Evolutionary conservation across 176 grass and related monocot species (phyloP).

Genomic region (Ensete ventricosum): DNA sequence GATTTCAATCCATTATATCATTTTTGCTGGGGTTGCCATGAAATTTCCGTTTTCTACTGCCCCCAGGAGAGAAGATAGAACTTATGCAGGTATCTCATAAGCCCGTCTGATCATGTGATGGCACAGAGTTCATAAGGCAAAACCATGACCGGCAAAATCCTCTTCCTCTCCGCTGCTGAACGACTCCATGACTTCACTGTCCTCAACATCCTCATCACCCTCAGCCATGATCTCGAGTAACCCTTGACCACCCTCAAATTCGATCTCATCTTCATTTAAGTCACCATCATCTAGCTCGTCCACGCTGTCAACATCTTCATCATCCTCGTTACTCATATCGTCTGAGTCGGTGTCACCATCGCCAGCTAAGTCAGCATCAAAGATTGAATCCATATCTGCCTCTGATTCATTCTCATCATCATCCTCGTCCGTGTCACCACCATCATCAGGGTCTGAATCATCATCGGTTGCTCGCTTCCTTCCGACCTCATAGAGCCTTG

Average conservation of each 20-base stretch:
- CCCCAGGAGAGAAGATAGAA: background rate
- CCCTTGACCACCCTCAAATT: slow-evolving; percentile 39
- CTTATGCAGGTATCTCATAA: background rate
- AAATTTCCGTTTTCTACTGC: background rate
- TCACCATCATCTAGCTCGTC: slow-evolving; percentile 57
- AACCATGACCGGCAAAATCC: slow-evolving; percentile 25
- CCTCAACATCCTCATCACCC: slow-evolving; percentile 36
- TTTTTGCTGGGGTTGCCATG: background rate
- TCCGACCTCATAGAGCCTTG: slow-evolving; percentile 80
- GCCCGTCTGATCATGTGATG: background rate
- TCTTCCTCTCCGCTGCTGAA: slow-evolving; percentile 58
- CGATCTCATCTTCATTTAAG: slow-evolving; percentile 43
- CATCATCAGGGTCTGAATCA: slow-evolving; percentile 91
- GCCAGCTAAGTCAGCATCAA: slow-evolving; percentile 23
- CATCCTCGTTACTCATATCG: slow-evolving; percentile 48
- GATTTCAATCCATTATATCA: background rate
- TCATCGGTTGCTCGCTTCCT: slow-evolving; percentile 80
- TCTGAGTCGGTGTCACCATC: slow-evolving; percentile 59
- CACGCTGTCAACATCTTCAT: slow-evolving; percentile 51
- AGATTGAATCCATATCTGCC: slow-evolving; percentile 25
- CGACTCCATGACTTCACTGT: slow-evolving; percentile 41
- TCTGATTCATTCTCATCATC: slow-evolving; percentile 81
- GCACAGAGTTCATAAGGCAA: slow-evolving; percentile 5
- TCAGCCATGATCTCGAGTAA: slow-evolving; percentile 63
- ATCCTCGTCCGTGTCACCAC: slow-evolving; percentile 54